Evolutionary conservation across 2,329 filamentous ascomycete genomes (phyloP).

Genomic region (Sclerotinia spermophila): DNA sequence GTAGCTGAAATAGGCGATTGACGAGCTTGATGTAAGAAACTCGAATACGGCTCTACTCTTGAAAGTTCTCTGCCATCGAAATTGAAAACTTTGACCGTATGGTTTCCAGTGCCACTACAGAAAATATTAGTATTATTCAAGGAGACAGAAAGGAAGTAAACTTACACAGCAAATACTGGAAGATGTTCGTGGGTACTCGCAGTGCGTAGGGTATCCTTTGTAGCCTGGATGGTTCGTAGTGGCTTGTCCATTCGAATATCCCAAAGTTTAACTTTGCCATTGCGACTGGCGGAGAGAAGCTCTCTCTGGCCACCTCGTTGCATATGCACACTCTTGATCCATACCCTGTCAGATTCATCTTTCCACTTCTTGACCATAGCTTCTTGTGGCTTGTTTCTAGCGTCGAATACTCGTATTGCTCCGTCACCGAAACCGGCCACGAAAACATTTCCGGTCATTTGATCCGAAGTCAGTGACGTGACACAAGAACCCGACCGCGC

Average conservation of each 20-base stretch:
- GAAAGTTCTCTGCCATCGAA: slow-evolving; percentile 77
- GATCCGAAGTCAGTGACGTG: slow-evolving; percentile 91
- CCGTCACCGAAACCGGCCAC: slow-evolving; percentile 96
- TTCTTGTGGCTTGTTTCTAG: slow-evolving; percentile 75
- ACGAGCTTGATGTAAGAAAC: slow-evolving; percentile 77
- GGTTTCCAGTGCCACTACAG: slow-evolving; percentile 76
- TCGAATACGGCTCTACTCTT: slow-evolving; percentile 83
- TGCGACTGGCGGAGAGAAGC: slow-evolving; percentile 82
- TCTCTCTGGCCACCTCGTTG: slow-evolving; percentile 92
- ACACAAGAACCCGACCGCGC: slow-evolving; percentile 93
- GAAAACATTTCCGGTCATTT: slow-evolving; percentile 95
- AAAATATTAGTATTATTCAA: neutral
- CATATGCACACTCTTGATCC: slow-evolving; percentile 95
- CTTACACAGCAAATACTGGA: slow-evolving; percentile 90
- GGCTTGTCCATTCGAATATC: slow-evolving; percentile 85
- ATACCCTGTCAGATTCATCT: slow-evolving; percentile 77
- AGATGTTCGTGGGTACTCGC: slow-evolving; percentile 94
- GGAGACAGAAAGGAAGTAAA: slow-evolving; percentile 31
- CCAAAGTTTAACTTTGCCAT: slow-evolving; percentile 94
- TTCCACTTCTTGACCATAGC: slow-evolving; percentile 97
- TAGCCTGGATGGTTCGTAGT: slow-evolving; percentile 69
- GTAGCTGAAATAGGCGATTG: slow-evolving; percentile 81
- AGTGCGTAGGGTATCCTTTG: slow-evolving; percentile 74
- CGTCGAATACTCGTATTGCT: slow-evolving; percentile 90
- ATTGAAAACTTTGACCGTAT: slow-evolving; percentile 90